Conservation (phyloP, 2,329 filamentous ascomycete species). For the Botrytis hyacinthi region DNA sequence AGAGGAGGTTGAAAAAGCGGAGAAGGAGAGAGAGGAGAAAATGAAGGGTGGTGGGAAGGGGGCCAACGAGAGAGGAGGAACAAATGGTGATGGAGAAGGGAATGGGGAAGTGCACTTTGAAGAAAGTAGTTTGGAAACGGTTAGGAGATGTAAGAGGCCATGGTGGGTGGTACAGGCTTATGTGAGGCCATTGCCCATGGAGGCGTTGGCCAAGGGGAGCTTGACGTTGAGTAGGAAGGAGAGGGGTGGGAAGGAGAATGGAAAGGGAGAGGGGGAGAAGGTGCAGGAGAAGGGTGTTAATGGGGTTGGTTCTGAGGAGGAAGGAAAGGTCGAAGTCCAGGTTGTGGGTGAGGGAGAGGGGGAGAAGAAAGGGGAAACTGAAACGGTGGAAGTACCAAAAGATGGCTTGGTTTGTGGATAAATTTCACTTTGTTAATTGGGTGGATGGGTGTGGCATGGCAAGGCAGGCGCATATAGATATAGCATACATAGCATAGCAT, state of each 20-base stretch:
- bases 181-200: slow-evolving; percentile 79
- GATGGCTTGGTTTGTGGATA: slow-evolving; percentile 34
- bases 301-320: slow-evolving; percentile 6
- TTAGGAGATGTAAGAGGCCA: slow-evolving; percentile 72
- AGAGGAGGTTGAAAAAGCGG: slow-evolving; percentile 39
- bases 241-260: slow-evolving; percentile 42
- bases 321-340: not conserved
- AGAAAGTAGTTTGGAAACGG: slow-evolving; percentile 63
- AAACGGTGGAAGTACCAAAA: slow-evolving; percentile 32
- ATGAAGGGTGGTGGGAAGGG: slow-evolving; percentile 36
- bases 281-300: slow-evolving; percentile 37
- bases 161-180: slow-evolving; percentile 92
- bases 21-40: slow-evolving; percentile 29
- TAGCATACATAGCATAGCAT: too few relatives aligned
- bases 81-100: slow-evolving; percentile 36
- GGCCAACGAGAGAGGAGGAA: slow-evolving; percentile 36
- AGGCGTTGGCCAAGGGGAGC: slow-evolving; percentile 80
- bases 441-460: not conserved
- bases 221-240: slow-evolving; percentile 73
- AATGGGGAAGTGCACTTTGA: slow-evolving; percentile 35
- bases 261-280: slow-evolving; percentile 71
- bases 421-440: not conserved
- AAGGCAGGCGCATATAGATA: not conserved
- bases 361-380: slow-evolving; percentile 5
- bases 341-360: not conserved